Evolutionary conservation across 2,329 filamentous ascomycete genomes (phyloP).

Genomic region (Helotiales sp.): DNA sequence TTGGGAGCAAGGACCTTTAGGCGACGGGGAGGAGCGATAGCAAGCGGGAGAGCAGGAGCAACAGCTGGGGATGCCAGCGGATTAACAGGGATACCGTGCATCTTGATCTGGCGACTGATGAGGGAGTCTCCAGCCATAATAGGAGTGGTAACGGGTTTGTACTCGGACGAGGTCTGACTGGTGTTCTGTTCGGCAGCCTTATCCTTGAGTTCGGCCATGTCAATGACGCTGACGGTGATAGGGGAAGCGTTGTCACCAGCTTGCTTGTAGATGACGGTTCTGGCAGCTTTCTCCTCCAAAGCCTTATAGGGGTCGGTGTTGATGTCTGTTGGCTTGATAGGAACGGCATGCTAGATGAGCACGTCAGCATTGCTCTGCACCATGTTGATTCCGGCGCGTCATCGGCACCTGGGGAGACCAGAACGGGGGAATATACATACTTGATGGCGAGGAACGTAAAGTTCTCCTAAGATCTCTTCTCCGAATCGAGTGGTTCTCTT

Average conservation of each 20-base stretch:
- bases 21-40: background rate
- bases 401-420: too few species aligned
- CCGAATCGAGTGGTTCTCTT: conserved; percentile 1
- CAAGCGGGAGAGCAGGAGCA: background rate
- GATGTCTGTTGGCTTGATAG: background rate
- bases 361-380: background rate
- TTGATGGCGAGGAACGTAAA: background rate
- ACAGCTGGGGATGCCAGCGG: background rate
- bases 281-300: background rate
- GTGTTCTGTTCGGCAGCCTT: background rate
- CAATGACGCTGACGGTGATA: background rate
- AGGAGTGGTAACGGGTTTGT: background rate
- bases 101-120: background rate
- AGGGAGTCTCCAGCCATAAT: background rate
- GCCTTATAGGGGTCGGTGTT: background rate
- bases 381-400: background rate
- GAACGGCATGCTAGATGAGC: background rate
- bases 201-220: background rate
- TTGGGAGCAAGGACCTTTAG: background rate
- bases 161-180: background rate
- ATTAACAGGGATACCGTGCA: background rate
- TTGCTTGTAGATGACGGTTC: background rate
- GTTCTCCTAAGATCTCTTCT: background rate
- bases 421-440: background rate
- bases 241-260: background rate